phyloP scores from a whole-genome alignment of 1,284 basidiomycete genomes.

The Malassezia slooffiae region DNA sequence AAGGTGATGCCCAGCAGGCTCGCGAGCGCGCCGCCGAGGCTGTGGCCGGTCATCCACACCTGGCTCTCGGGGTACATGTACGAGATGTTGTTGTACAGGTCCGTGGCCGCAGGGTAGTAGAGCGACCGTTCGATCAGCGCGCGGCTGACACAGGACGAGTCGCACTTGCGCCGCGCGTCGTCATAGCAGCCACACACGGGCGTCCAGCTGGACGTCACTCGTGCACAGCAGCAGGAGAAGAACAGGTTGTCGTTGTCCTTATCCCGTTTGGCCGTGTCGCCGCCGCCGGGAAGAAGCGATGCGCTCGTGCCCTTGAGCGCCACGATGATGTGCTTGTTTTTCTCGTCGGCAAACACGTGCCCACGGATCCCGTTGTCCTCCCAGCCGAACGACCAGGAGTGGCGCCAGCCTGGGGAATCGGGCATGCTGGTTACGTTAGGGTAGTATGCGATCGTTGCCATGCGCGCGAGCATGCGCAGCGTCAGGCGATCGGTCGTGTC shows the following conservation, averaged over 20 bases:
- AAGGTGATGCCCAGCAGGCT: slow-evolving; percentile 81
- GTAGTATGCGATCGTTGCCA: slow-evolving; percentile 79
- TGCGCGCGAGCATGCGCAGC: slow-evolving; percentile 74
- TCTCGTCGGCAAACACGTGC: slow-evolving; percentile 55
- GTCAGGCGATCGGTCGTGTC: slow-evolving; percentile 67
- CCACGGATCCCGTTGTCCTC: slow-evolving; percentile 80
- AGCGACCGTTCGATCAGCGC: slow-evolving; percentile 70
- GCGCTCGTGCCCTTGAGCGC: slow-evolving; percentile 90
- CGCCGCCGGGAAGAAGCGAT: slow-evolving; percentile 64
- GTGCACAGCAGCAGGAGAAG: slow-evolving; percentile 95
- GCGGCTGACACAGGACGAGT: slow-evolving; percentile 67
- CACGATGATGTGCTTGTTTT: slow-evolving; percentile 71
- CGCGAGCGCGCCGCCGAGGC: slow-evolving; percentile 73
- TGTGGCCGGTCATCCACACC: slow-evolving; percentile 88
- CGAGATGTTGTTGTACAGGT: slow-evolving; percentile 53
- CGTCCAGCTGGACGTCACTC: slow-evolving; percentile 86
- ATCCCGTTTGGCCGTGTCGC: slow-evolving; percentile 78
- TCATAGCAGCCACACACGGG: slow-evolving; percentile 81
- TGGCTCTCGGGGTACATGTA: slow-evolving; percentile 84
- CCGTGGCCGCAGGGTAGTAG: slow-evolving; percentile 82
- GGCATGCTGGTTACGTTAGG: slow-evolving; percentile 18
- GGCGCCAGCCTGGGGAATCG: slow-evolving; percentile 17
- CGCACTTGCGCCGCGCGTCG: slow-evolving; percentile 53
- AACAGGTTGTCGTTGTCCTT: slow-evolving; percentile 91
- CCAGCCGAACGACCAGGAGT: slow-evolving; percentile 78